Base-by-base conservation (phyloP, 371 early-diverging fungal species). In the Mucor irregularis region DNA sequence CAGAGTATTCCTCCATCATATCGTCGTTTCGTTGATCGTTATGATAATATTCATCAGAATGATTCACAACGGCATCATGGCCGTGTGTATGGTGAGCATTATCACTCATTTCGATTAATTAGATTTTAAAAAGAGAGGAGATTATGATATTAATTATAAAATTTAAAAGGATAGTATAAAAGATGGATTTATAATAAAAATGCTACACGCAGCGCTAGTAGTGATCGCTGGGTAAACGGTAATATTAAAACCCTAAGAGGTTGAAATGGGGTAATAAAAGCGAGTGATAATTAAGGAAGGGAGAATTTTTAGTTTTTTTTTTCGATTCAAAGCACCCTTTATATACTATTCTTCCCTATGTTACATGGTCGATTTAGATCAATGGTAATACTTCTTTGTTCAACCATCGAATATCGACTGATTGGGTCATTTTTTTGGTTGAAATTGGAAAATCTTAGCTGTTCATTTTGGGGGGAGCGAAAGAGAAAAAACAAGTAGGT, bases 1-100 rank as follows among this genome's bases (percentile, higher is more conserved):
- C 77, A n/a, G 61, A 43, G 50, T 77, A 77, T 30, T 73, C 74
- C 54, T 77, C 77, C 54, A 71, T 44, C 21, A 59, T 39, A 22
- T 43, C 44, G 33, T 19, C 53, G 25, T 49, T 17, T 22, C 17
- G 39, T 19, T 17, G 16, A 21, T 39, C 39, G 34, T 14, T n/a
- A n/a, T 49, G 35, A 49, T 49, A 35, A 24, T 35, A 49, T 25
- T 50, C 39, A 25, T 39, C 51, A n/a, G 24, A 14, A 19, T 49
- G 17, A 25, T 35, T 25, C 11, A 37, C 21, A 28, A 55, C 35
- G 37, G 30, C 37, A 25, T 55, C 37, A 33, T 55, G 46, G 13
- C 46, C 47, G 22, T 55, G 28, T 26, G 38, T 46, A 17, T 30
- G 46, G 14, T 46, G 21, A 24, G 17, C 22, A 46, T 10, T 28